A percentile compares a stretch with the other conserved stretches of the same genome.
phyloP scores from a whole-genome alignment of 2,329 filamentous ascomycete genomes.

The Trichoderma atroviride region DNA sequence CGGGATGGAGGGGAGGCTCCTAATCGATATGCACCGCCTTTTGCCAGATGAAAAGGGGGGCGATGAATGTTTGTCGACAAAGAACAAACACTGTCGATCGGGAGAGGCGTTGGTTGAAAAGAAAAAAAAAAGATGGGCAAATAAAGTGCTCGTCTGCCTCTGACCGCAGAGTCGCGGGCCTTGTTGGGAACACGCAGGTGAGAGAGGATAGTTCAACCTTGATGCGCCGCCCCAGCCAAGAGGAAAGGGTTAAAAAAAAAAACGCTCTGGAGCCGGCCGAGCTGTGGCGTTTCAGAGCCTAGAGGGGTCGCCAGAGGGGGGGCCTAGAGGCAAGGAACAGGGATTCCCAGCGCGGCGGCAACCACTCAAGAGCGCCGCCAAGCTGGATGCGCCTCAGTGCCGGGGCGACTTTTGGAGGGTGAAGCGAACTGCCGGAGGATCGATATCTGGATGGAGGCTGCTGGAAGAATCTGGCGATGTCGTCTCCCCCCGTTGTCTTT shows the following conservation, averaged over 20 bases:
- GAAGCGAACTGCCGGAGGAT: not conserved
- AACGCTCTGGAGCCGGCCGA: constrained; percentile 17
- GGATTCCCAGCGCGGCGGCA: constrained; percentile 17
- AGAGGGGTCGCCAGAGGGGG: not conserved
- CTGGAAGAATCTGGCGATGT: too few relatives aligned
- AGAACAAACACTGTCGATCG: not conserved
- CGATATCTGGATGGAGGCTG: not conserved
- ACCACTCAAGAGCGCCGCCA: constrained; percentile 18
- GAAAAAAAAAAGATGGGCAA: not conserved
- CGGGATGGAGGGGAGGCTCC: not conserved
- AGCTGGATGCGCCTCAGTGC: constrained; percentile 17
- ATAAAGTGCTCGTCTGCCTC: constrained; percentile 3
- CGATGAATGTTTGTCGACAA: not conserved
- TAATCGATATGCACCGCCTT: constrained; percentile 12
- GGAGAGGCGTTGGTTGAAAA: not conserved
- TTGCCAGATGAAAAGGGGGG: not conserved
- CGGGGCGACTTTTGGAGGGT: constrained; percentile 3
- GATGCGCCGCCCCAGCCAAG: constrained; percentile 2
- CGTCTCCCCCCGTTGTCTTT: too few relatives aligned
- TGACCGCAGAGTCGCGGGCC: constrained; percentile 8
- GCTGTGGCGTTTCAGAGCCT: constrained; percentile 13
- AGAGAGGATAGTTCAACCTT: not conserved
- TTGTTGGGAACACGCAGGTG: constrained; percentile 10
- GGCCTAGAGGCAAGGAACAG: not conserved
- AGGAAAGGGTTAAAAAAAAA: not conserved